Base-by-base conservation (phyloP, 2,329 filamentous ascomycete genomes). In the Trichoderma lentiforme region DNA sequence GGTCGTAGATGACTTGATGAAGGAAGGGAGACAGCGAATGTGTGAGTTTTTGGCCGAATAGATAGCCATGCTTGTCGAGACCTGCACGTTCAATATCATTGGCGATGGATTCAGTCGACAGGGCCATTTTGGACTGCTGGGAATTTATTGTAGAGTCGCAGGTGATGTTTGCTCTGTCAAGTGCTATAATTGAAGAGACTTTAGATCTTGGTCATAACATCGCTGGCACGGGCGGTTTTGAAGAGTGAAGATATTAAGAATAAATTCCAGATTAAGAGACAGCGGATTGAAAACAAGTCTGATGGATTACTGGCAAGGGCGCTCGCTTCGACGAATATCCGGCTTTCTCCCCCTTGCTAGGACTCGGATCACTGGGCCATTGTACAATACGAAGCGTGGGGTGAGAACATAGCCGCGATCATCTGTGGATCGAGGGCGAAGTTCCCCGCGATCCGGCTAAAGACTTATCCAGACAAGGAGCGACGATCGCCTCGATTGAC, bases 11-110 rank as follows among this genome's bases (percentile, higher is more conserved):
- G 67, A 70, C 39, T 36, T 70, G 67, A 4, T 70, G 67, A 62
- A 70, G 67, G 43, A 70, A 70, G 4, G 67, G 67, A 36, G 67
- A 70, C 12, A 70, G 67, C 9, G 67, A 70, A 53, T 70, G 67
- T 12, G 57, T 70, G 28, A 70, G 24, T 7, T 70, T 70, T n/a
- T 70, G 58, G 5, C 67, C 67, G 47, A 70, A 70, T 15, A 70
- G 67, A 32, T 70, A 70, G 15, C 67, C 57, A 11, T 70, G 67
- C 57, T 70, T 70, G 57, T 70, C 67, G 36, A 70, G 57, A 5
- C 28, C 36, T 15, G 67, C 57, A 24, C 56, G 67, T 28, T 70
- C 57, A 11, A 61, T 36, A 3, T 70, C 67, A 5, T 70, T 34
- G 12, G 6, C 24, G 21, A 9, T n/a, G 9, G 39, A 12, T 53